Evolutionary conservation across 352 stramenopile species (phyloP), one percentile per base, ranked within the genome.

Genomic region (Pythium grandisporangium): DNA sequence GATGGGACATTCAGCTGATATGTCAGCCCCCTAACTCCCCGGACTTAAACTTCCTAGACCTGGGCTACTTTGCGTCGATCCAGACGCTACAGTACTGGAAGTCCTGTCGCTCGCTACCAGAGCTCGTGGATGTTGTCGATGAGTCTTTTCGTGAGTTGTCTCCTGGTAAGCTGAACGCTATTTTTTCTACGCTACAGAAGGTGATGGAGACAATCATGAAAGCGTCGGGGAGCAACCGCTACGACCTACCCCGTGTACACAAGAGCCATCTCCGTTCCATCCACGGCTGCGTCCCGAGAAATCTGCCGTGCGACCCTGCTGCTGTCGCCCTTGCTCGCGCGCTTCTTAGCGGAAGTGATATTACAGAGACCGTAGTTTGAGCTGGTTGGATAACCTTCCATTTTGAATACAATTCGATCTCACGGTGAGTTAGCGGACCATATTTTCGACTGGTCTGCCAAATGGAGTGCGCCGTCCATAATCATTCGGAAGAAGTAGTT

Each of bases 21-120:
- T 52, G 11, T 41, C 53, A 66, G 36, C 52, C 47, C 6, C 21
- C 50, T 3, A 63, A 64, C 23, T 58, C 39, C 1, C 53, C 61
- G 0, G 44, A 66, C 27, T 37, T 51, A 17, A 65, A 63, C 16
- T 41, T 62, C 1, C 38, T 65, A 4, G 55, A 70, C 24, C 37
- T 58, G 4, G 49, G 43, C 13, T 53, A 53, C 14, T 64, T 69
- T 33, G 34, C 46, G 4, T 55, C 51, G 0, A 51, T 63, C 5
- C 48, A 70, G 33, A 30, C 30, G 0, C 24, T 58, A 8, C 55
- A 62, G 17, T 41, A 53, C 34, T 37, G 41, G 26, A 44, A 44
- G 48, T 22, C 23, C 13, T 25, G 23, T 8, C 30, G 42, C 26
- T 38, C 23, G n/a, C 13, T 45, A 10, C 17, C 27, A 16, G 29